phyloP scores from a whole-genome alignment of 352 stramenopile genomes.

The Globisporangium takayamanum region DNA sequence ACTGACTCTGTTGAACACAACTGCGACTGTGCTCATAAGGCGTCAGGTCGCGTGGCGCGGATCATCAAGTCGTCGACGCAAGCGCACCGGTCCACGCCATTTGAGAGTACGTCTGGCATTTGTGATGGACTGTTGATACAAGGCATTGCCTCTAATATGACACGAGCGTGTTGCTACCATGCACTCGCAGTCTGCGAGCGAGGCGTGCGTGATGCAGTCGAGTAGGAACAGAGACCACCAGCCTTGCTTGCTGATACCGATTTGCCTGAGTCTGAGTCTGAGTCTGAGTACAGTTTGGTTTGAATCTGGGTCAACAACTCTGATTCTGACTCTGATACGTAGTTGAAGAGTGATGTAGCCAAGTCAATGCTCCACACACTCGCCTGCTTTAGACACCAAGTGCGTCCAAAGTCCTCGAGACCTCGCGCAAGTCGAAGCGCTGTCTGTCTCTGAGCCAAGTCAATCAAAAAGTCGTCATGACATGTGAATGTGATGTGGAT shows the following conservation, averaged over 20 bases:
- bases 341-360: too few relatives aligned
- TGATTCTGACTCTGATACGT: too few relatives aligned
- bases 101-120: slow-evolving; percentile 27
- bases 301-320: too few relatives aligned
- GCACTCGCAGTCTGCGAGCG: slow-evolving; percentile 10
- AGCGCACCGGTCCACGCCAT: slow-evolving; percentile 24
- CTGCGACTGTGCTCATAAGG: slow-evolving; percentile 12
- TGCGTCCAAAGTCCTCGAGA: too few relatives aligned
- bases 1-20: not conserved
- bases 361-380: too few relatives aligned
- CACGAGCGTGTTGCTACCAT: not conserved
- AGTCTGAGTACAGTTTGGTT: too few relatives aligned
- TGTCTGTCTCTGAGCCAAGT: too few relatives aligned
- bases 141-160: not conserved
- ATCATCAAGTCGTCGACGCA: slow-evolving; percentile 49
- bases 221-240: not conserved
- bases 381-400: too few relatives aligned
- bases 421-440: too few relatives aligned
- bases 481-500: not conserved
- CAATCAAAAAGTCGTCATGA: not conserved
- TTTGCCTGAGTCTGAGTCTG: too few relatives aligned
- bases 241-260: too few relatives aligned
- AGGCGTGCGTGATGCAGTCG: slow-evolving; percentile 3
- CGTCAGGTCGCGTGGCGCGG: slow-evolving; percentile 26
- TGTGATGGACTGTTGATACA: too few relatives aligned